Conservation (phyloP, 257 asterid species). For the Solanum pennellii region DNA sequence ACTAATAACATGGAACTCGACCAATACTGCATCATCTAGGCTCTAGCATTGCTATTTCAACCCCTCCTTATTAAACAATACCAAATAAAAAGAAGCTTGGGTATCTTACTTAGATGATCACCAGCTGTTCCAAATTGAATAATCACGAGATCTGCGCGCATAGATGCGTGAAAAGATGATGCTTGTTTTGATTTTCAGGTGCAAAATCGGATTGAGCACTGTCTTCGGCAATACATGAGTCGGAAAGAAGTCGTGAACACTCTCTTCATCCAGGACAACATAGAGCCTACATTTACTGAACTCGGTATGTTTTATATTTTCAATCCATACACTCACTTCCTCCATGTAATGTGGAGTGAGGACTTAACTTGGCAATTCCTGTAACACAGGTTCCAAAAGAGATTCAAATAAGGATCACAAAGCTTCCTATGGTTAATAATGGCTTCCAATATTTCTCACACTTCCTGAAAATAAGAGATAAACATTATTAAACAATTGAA, state of each 20-base stretch:
- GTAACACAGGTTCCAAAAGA: not conserved
- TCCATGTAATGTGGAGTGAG: not conserved
- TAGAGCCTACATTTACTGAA: conserved; percentile 62
- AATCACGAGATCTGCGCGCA: not conserved
- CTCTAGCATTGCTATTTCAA: not conserved
- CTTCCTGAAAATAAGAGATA: not conserved
- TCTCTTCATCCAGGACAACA: conserved; percentile 43
- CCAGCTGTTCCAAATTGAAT: not conserved
- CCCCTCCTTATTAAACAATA: not conserved
- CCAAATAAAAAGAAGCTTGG: not conserved
- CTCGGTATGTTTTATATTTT: conserved; percentile 33
- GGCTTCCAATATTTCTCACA: not conserved
- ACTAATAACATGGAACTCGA: not conserved
- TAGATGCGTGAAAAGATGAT: not conserved
- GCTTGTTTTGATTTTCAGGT: conserved; percentile 37
- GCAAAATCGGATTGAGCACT: conserved; percentile 55
- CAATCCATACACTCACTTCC: not conserved
- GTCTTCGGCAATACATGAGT: conserved; percentile 72
- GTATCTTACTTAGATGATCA: not conserved
- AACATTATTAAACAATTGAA: not conserved
- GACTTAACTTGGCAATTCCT: not conserved
- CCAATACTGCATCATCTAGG: not conserved
- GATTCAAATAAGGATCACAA: not conserved
- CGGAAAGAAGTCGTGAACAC: conserved; percentile 55
- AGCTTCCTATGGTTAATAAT: not conserved